phyloP scores from a whole-genome alignment of 1,139 yeast species.

The Arxiozyma slooffiae region DNA sequence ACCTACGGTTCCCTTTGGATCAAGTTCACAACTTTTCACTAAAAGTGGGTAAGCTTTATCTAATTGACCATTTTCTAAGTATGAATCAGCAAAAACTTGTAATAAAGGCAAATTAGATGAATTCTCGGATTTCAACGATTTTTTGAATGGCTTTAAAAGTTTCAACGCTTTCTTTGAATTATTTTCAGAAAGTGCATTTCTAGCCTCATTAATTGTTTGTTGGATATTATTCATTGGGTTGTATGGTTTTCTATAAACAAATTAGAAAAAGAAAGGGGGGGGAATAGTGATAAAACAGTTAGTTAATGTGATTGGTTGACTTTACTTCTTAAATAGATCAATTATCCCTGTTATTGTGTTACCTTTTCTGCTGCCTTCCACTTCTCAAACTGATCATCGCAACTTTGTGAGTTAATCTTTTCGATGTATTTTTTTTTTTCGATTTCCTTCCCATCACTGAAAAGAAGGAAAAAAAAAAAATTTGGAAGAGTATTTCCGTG shows the following conservation, averaged over 20 bases:
- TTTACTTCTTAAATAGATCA: too few relatives aligned
- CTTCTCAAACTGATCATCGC: background rate
- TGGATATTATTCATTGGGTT: constrained; percentile 20
- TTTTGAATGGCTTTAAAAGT: constrained; percentile 31
- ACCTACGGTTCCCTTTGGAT: constrained; percentile 54
- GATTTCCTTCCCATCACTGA: background rate
- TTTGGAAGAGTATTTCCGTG: background rate
- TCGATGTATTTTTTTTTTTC: background rate
- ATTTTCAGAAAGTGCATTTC: constrained; percentile 30
- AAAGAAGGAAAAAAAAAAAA: background rate
- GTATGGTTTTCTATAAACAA: too few relatives aligned
- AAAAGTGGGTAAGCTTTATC: constrained; percentile 66
- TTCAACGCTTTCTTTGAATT: constrained; percentile 37
- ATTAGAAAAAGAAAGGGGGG: too few relatives aligned
- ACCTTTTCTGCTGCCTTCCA: background rate
- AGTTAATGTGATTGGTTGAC: background rate
- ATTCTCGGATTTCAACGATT: constrained; percentile 22
- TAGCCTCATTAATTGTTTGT: constrained; percentile 26
- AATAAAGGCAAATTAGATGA: constrained; percentile 28
- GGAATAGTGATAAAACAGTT: background rate
- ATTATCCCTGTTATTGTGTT: background rate
- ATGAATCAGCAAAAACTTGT: constrained; percentile 60
- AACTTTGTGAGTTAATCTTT: too few relatives aligned
- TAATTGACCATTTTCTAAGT: constrained; percentile 68
- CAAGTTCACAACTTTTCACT: constrained; percentile 55